Conservation (phyloP, 2,329 filamentous ascomycete species). For the Blastomyces gilchristii region DNA sequence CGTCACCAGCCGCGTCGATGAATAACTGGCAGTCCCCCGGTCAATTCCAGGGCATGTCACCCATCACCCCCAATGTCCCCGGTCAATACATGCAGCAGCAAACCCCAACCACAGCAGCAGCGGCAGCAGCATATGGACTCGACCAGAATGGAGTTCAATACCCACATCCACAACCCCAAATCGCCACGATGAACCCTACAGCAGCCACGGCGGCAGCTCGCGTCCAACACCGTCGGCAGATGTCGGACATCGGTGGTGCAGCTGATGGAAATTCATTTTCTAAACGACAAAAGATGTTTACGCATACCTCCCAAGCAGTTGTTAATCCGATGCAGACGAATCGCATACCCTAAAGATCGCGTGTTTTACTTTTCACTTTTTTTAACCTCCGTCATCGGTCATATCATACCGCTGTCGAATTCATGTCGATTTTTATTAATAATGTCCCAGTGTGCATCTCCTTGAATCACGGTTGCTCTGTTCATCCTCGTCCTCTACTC, state of each 20-base stretch:
- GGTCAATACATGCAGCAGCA: slow-evolving; percentile 30
- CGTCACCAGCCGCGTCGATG: slow-evolving; percentile 48
- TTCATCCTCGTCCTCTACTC: background rate
- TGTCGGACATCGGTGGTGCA: slow-evolving; percentile 51
- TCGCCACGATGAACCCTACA: slow-evolving; percentile 20
- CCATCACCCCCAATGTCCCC: slow-evolving; percentile 41
- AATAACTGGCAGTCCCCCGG: slow-evolving; percentile 56
- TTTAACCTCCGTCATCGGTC: background rate
- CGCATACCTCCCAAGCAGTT: slow-evolving; percentile 29
- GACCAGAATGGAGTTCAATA: slow-evolving; percentile 17
- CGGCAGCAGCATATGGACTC: slow-evolving; percentile 9
- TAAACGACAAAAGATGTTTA: slow-evolving; percentile 52
- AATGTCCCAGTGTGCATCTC: background rate
- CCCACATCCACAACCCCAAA: slow-evolving; percentile 11
- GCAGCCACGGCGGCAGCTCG: slow-evolving; percentile 10
- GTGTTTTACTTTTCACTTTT: background rate
- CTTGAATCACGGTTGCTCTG: background rate
- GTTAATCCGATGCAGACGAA: slow-evolving; percentile 42
- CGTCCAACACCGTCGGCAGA: slow-evolving; percentile 43
- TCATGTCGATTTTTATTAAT: background rate
- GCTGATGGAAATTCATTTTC: slow-evolving; percentile 43
- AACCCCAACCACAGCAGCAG: slow-evolving; percentile 13
- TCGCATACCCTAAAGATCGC: slow-evolving; percentile 19
- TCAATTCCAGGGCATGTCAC: slow-evolving; percentile 48
- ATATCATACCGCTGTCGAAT: background rate